Conservation (phyloP, 2,329 filamentous ascomycete genomes). For the Apiospora arundinis region DNA sequence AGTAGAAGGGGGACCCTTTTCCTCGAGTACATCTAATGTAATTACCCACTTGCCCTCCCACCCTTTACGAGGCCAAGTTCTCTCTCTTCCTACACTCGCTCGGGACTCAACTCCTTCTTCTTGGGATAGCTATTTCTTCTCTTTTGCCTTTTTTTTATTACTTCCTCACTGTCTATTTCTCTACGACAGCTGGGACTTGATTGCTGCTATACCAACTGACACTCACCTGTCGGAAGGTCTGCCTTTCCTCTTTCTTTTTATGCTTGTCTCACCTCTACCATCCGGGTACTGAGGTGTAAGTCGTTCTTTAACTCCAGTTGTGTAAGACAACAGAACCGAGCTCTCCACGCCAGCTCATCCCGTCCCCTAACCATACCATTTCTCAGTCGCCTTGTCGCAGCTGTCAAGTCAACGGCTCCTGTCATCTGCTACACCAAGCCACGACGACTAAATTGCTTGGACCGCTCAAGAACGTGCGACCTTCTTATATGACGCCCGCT, state of each 20-base stretch:
- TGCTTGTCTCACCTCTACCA: constrained; percentile 13
- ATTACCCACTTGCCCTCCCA: constrained; percentile 15
- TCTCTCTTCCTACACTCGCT: constrained; percentile 17
- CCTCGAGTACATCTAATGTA: constrained; percentile 12
- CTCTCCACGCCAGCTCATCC: constrained; percentile 14
- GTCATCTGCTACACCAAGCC: constrained; percentile 18
- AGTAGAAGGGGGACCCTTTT: neutral
- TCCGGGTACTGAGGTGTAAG: constrained; percentile 17
- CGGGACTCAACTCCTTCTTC: constrained; percentile 16
- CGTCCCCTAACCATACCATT: constrained; percentile 12
- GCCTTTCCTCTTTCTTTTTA: neutral
- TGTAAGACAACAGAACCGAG: constrained; percentile 15
- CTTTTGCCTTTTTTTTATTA: neutral
- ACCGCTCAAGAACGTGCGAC: constrained; percentile 11
- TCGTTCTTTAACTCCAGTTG: constrained; percentile 9
- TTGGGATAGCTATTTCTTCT: constrained; percentile 12
- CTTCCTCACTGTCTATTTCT: constrained; percentile 6
- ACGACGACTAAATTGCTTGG: neutral
- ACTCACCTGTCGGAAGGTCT: constrained; percentile 9
- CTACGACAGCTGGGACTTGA: neutral
- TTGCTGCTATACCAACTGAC: constrained; percentile 5
- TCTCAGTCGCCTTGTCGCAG: neutral
- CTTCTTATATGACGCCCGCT: neutral
- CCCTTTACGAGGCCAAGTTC: constrained; percentile 13
- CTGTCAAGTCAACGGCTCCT: constrained; percentile 10